phyloP scores from a whole-genome alignment of 2,329 filamentous ascomycete genomes.

The Cladobotryum mycophilum region DNA sequence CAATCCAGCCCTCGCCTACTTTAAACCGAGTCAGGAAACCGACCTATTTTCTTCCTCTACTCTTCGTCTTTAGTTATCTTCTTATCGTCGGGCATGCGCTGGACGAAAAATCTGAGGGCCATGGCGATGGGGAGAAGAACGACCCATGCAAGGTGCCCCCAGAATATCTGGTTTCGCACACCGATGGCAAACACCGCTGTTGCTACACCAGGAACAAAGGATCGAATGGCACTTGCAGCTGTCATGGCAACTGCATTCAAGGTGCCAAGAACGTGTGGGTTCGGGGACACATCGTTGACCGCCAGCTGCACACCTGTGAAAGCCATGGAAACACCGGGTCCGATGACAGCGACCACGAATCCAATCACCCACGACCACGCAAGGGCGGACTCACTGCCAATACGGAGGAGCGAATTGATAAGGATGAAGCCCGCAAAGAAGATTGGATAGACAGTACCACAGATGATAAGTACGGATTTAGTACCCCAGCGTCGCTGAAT shows the following conservation, averaged over 20 bases:
- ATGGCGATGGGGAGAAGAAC: slow-evolving; percentile 27
- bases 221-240: slow-evolving; percentile 52
- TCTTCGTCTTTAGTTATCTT: too few species aligned
- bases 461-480: slow-evolving; percentile 54
- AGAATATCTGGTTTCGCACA: slow-evolving; percentile 52
- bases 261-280: slow-evolving; percentile 57
- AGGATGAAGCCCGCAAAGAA: slow-evolving; percentile 55
- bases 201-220: slow-evolving; percentile 60
- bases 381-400: slow-evolving; percentile 29
- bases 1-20: too few species aligned
- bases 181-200: slow-evolving; percentile 64
- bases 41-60: too few species aligned
- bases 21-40: too few species aligned
- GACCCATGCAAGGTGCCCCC: slow-evolving; percentile 47
- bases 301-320: slow-evolving; percentile 68
- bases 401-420: slow-evolving; percentile 41
- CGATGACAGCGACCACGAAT: slow-evolving; percentile 41
- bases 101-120: slow-evolving; percentile 20
- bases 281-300: slow-evolving; percentile 67
- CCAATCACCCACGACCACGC: slow-evolving; percentile 50
- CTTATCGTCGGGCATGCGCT: slow-evolving; percentile 24
- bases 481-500: slow-evolving; percentile 63
- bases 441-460: slow-evolving; percentile 51
- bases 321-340: slow-evolving; percentile 59
- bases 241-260: slow-evolving; percentile 61